Conservation (phyloP, 2,329 filamentous ascomycete species). For the Claviceps fusiformis region DNA sequence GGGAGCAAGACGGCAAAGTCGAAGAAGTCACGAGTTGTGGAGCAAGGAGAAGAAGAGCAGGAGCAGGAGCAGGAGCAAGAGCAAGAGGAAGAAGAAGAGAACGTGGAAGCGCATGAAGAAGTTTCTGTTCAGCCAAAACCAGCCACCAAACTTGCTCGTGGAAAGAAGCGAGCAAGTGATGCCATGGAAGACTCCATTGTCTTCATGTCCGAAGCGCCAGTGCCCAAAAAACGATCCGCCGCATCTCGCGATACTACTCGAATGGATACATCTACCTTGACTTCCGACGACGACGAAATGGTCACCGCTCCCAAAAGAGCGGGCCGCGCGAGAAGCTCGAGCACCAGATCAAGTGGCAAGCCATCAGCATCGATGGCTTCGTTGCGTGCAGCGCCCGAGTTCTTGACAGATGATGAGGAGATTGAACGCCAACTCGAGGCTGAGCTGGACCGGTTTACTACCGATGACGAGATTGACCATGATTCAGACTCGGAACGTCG, state of each 20-base stretch:
- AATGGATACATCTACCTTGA: conserved; percentile 24
- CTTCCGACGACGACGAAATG: conserved; percentile 28
- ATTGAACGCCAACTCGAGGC: conserved; percentile 52
- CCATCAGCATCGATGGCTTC: conserved; percentile 39
- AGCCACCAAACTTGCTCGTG: conserved; percentile 29
- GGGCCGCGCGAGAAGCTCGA: conserved; percentile 25
- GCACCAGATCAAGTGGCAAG: conserved; percentile 20
- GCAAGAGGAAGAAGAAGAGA: conserved; percentile 12
- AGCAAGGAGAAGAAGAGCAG: conserved; percentile 9
- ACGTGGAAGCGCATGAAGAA: conserved; percentile 15
- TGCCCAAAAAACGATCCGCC: conserved; percentile 45
- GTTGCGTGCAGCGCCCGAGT: conserved; percentile 22
- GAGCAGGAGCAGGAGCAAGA: conserved; percentile 10
- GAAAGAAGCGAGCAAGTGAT: conserved; percentile 51
- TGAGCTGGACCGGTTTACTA: conserved; percentile 44
- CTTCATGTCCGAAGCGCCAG: conserved; percentile 31
- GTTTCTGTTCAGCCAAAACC: conserved; percentile 16
- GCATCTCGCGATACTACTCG: conserved; percentile 35
- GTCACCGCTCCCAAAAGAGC: conserved; percentile 19
- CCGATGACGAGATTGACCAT: conserved; percentile 34
- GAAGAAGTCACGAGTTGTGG: conserved; percentile 35
- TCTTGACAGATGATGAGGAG: conserved; percentile 46
- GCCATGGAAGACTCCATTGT: conserved; percentile 36
- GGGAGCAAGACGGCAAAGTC: conserved; percentile 20
- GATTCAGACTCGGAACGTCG: conserved; percentile 32